Percentiles rank a stretch among this genome's conserved stretches.
Conservation (phyloP, 1,139 yeast species). For the Geotrichum candidum region DNA sequence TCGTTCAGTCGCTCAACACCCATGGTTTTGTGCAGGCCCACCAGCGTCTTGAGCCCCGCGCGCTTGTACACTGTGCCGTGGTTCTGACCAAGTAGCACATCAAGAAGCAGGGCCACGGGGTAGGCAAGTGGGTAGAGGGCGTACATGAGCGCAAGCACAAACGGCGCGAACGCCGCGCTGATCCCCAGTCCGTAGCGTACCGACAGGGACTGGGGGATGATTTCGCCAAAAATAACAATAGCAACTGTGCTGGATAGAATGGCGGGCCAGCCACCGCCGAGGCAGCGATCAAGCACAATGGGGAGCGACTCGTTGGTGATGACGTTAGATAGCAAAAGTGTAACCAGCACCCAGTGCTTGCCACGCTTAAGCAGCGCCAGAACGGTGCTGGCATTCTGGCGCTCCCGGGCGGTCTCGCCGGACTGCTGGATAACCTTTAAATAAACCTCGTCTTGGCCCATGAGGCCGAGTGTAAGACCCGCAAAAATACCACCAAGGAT, state of each 20-base stretch:
- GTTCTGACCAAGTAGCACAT: conserved; percentile 82
- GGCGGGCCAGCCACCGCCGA: conserved; percentile 99
- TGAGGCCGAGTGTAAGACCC: conserved; percentile 85
- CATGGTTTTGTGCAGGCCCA: conserved; percentile 88
- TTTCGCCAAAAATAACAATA: conserved; percentile 92
- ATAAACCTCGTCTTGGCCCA: conserved; percentile 97
- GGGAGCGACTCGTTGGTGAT: conserved; percentile 95
- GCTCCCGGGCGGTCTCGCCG: conserved; percentile 35
- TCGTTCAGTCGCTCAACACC: conserved; percentile 76
- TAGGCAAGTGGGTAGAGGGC: conserved; percentile 87
- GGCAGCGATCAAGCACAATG: conserved; percentile 81
- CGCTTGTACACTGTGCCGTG: conserved; percentile 93
- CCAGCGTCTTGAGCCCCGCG: conserved; percentile 88
- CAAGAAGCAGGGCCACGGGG: conserved; percentile 79
- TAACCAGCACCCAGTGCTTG: conserved; percentile 96
- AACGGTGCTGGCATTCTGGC: conserved; percentile 57
- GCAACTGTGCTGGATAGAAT: conserved; percentile 87
- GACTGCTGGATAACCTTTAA: conserved; percentile 42
- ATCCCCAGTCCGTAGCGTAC: conserved; percentile 89
- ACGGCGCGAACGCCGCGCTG: conserved; percentile 87
- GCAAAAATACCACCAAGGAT: conserved; percentile 94
- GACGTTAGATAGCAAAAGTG: conserved; percentile 70
- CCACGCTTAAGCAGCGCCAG: conserved; percentile 69
- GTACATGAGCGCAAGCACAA: conserved; percentile 80
- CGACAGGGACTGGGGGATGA: conserved; percentile 89